Base-by-base conservation (phyloP, 73 alveolate species). In the Stentor coeruleus region DNA sequence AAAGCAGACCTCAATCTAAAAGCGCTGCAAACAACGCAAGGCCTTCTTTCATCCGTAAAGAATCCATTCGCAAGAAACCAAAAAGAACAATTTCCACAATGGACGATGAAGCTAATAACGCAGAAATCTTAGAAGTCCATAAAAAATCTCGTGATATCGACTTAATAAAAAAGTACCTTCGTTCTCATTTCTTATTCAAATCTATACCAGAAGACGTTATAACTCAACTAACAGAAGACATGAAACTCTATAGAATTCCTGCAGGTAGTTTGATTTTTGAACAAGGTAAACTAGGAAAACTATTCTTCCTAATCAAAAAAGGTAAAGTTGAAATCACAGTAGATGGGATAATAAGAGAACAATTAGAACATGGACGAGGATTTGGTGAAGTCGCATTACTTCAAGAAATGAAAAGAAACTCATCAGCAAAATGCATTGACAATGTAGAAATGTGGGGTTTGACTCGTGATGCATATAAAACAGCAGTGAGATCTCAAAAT, bases 341-440 rank as follows among this genome's bases (percentile, higher is more conserved):
- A 6, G 58, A 75, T 66, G 83, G 83, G 81, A 75, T 20, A 20
- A 20, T 15, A 38, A n/a, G 26, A n/a, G 38, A 75, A 31, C 14
- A 15, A 20, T 33, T 84, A 33, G 76, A 84, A 58, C 91, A 95
- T 3, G 98, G 98, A 11, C 91, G 76, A 40, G 94, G 98, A 49
- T 96, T 96, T 89, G 99, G 99, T 49, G 99, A 96, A 83, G 85
- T 96, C 28, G 99, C 99, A 39, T 91, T 96, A 31, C 87, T 96
- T 59, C 93, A 94, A 81, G 93, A 96, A 87, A 94, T 89, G 4
- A 92, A 91, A 38, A 91, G 99, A 88, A 90, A 98, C 3, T 97
- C 98, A 26, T 72, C 98, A 35, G 89, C 93, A 49, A 86, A 84
- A 73, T 92, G 97, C 35, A 86, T 84, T 3, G 87, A 87, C 59